Conservation (phyloP, 192 early-diverging fungal genomes). For the Geranomyces variabilis region DNA sequence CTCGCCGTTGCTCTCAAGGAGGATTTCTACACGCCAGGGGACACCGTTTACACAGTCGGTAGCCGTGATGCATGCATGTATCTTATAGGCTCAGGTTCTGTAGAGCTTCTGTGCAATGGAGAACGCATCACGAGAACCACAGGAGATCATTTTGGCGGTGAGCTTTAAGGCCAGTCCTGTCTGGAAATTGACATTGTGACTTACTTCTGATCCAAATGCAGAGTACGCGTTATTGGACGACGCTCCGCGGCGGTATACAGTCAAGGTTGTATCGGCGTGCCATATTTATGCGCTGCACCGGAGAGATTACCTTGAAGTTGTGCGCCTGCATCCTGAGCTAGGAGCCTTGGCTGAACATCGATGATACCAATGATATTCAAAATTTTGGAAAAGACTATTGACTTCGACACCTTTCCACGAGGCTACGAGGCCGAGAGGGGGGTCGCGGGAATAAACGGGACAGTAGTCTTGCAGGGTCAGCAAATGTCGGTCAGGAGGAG, state of each 20-base stretch:
- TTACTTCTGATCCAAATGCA: background rate
- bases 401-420: too few relatives aligned
- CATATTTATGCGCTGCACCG: constrained; percentile 9
- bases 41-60: background rate
- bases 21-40: constrained; percentile 4
- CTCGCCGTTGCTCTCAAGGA: background rate
- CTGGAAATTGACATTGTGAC: background rate
- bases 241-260: background rate
- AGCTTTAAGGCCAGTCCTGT: background rate
- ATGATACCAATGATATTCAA: too few relatives aligned
- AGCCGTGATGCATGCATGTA: background rate
- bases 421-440: too few relatives aligned
- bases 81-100: background rate
- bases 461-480: too few relatives aligned
- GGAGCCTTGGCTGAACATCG: background rate
- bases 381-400: too few relatives aligned
- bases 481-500: too few relatives aligned
- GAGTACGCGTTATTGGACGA: constrained; percentile 8
- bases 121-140: background rate
- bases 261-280: constrained; percentile 7
- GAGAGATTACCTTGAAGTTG: background rate
- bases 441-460: too few relatives aligned
- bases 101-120: background rate
- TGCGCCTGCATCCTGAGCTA: background rate
- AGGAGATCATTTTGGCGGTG: constrained; percentile 16